Evolutionary conservation across 192 early-diverging fungal species (phyloP).

Genomic region (Coemansia sp.): DNA sequence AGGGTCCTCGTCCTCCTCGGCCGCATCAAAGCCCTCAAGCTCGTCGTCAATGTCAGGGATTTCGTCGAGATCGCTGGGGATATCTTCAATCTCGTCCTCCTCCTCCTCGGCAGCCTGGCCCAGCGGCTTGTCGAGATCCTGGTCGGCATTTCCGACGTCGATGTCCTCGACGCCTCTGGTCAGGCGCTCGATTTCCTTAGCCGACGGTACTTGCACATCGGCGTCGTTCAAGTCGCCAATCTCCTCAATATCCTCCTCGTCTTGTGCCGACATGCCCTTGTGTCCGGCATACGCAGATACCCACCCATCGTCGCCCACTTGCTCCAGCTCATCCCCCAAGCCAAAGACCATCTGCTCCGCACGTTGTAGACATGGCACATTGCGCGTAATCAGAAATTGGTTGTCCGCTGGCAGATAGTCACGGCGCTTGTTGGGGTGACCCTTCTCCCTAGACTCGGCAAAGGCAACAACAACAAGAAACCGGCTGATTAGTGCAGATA

Average conservation of each 20-base stretch:
- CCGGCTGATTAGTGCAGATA: neutral
- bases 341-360: constrained; percentile 57
- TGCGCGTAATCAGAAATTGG: constrained; percentile 94
- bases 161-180: constrained; percentile 69
- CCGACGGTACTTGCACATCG: constrained; percentile 50
- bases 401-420: constrained; percentile 85
- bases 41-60: constrained; percentile 90
- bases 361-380: constrained; percentile 91
- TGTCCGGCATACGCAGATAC: constrained; percentile 78
- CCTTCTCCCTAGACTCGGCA: constrained; percentile 57
- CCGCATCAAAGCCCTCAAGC: constrained; percentile 65
- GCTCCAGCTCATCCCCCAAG: constrained; percentile 58
- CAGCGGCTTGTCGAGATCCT: constrained; percentile 53
- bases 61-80: constrained; percentile 82
- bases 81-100: constrained; percentile 68
- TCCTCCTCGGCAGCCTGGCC: constrained; percentile 47
- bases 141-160: constrained; percentile 49
- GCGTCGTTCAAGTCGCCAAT: constrained; percentile 57
- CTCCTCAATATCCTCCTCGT: constrained; percentile 60
- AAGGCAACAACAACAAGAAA: neutral
- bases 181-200: constrained; percentile 59
- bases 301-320: constrained; percentile 78
- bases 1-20: constrained; percentile 77
- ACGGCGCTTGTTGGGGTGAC: constrained; percentile 74
- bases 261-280: constrained; percentile 38